Conservation (phyloP, 2,329 filamentous ascomycete species). For the Clonostachys byssicola region DNA sequence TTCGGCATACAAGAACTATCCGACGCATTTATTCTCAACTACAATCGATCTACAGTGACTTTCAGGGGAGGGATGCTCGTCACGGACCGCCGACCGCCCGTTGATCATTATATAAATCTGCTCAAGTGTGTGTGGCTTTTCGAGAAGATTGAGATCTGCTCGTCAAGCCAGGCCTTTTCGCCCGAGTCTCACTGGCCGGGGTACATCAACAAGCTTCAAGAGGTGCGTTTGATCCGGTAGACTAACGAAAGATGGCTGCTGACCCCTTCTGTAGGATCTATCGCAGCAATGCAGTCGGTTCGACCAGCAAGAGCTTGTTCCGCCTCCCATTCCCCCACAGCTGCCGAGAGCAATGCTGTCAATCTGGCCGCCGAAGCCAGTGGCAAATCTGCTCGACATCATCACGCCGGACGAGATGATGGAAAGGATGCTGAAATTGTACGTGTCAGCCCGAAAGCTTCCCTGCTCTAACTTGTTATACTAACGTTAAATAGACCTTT, state of each 20-base stretch:
- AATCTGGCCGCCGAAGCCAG: conserved; percentile 21
- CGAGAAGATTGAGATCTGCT: conserved; percentile 9
- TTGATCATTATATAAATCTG: conserved; percentile 21
- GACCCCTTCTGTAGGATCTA: too few relatives aligned
- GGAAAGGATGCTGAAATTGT: conserved; percentile 19
- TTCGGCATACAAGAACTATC: not conserved
- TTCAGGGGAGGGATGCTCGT: conserved; percentile 18
- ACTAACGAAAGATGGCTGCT: too few relatives aligned
- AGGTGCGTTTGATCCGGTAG: not conserved
- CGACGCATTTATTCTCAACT: not conserved
- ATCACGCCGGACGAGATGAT: conserved; percentile 23
- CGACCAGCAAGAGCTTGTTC: conserved; percentile 12
- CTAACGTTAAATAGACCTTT: too few relatives aligned
- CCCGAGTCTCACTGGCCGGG: not conserved
- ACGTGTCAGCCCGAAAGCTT: too few relatives aligned
- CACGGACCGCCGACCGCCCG: conserved; percentile 11
- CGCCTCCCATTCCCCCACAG: conserved; percentile 8
- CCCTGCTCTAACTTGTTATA: too few relatives aligned
- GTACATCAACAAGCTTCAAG: not conserved
- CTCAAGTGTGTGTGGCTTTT: conserved; percentile 26
- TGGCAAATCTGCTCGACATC: conserved; percentile 17
- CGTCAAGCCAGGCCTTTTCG: conserved; percentile 10
- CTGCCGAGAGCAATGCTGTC: conserved; percentile 15
- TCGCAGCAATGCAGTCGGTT: not conserved
- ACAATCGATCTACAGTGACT: not conserved